Evolutionary conservation across 2,329 filamentous ascomycete species (phyloP), one percentile per base, ranked within the genome.

Genomic region (Microcyclospora tardicrescens): DNA sequence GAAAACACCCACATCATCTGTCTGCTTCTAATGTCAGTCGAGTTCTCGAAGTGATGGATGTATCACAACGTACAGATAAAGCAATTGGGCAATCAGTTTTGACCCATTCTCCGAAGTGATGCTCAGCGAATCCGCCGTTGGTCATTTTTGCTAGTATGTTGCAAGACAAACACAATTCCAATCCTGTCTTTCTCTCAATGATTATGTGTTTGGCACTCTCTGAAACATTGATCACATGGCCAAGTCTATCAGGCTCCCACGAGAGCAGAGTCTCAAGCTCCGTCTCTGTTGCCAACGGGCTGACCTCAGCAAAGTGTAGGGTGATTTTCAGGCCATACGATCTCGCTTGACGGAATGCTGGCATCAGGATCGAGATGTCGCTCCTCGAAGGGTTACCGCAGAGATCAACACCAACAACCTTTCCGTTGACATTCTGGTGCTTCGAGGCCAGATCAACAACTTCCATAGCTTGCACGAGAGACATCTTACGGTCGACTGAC

Each of bases 1-100:
- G 51, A 91, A 91, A 15, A 91, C 75, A 2, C 83, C 84, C 9
- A 89, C 79, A 51, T 91, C 83, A 54, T 91, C 84, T 1, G 84
- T 91, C 81, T 86, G 43, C 4, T 32, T 16, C 12, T 5, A n/a
- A 12, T 40, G 51, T 48, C 49, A 53, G 50, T 35, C n/a, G n/a
- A n/a, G n/a, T n/a, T n/a, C n/a, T n/a, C n/a, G 10, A 34, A 11
- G 9, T 10, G 16, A 34, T 14, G 39, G 13, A 19, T 12, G 24
- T 27, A 6, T 33, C 14, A 38, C 35, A 38, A 73, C 81, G 65
- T 63, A 86, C 82, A 50, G 75, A 79, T 34, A 89, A 63, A 4
- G 76, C 74, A 33, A 89, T 69, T 3, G 72, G 68, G 36, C 72
- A 74, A 2, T 38, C 68, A 16, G 68, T 68, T 5, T 72, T 65